Base-by-base conservation (phyloP, 2,329 filamentous ascomycete genomes). In the Macroventuria anomochaeta region DNA sequence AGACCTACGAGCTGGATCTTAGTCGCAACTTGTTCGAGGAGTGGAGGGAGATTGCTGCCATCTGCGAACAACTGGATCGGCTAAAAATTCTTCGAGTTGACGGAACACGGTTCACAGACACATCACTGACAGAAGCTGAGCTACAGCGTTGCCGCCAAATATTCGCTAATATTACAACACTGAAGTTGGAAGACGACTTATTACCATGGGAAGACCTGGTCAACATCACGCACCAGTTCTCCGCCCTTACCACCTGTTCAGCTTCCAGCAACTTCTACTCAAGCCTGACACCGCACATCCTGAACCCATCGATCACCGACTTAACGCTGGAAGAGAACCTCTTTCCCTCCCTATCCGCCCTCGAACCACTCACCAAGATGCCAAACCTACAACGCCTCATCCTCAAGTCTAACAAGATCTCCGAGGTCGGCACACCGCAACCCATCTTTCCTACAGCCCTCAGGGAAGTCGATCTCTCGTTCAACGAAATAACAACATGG, bases 1-100 rank as follows among this genome's bases (percentile, higher is more conserved):
- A 83, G 46, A 81, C 85, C 34, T 79, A 82, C 1, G 90, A 96
- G 68, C 79, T 97, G 38, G 93, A 97, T 69, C 74, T 99, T 34
- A 92, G 92, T 68, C 84, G 91, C 43, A 97, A 96, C 71, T 73
- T 96, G 28, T 86, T 97, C 65, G 85, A 87, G 49, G 77, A 76
- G 10, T 83, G 93, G 72, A 76, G 77, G 2, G 85, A 89, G 20
- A 81, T 96, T 8, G 81, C 85, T 15, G 79, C 83, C 2, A 89
- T 97, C 32, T 95, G 90, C 70, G 77, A 77, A 6, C 84, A 89
- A 59, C 77, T 97, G 29, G 80, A 82, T n/a, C 79, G 80, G 17
- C 71, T 97, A 59, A 84, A 78, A 51, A 85, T 77, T 42, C 72
- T 97, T 62, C 86, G 86, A 58, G 76, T 93, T 29, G 90, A 89